Percentiles rank a stretch among this genome's conserved stretches.
Evolutionary conservation across 1,284 basidiomycete genomes (phyloP).

Genomic region (Sporisorium scitamineum): DNA sequence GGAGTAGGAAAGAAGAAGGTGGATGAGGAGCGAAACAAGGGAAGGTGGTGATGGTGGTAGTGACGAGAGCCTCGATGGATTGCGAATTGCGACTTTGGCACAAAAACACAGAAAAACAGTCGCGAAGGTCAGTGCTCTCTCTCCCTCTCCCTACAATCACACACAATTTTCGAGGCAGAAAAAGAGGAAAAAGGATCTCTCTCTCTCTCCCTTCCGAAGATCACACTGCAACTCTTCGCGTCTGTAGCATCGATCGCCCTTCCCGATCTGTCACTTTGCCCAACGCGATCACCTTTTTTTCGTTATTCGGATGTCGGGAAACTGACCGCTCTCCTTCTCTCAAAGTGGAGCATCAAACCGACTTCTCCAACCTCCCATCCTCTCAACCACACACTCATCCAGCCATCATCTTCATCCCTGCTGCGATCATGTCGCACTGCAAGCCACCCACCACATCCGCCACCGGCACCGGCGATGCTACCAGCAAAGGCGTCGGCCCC

Average conservation of each 20-base stretch:
- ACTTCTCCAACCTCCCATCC: not conserved
- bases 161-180: too few species aligned
- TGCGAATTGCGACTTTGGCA: not conserved
- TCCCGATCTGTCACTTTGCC: not conserved
- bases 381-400: not conserved
- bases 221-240: conserved; percentile 5
- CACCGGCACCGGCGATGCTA: not conserved
- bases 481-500: conserved; percentile 56
- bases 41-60: conserved; percentile 7
- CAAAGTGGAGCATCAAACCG: not conserved
- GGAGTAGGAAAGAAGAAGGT: not conserved
- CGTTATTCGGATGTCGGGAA: not conserved
- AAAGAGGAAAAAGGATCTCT: not conserved
- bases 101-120: conserved; percentile 3
- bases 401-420: not conserved
- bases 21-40: not conserved
- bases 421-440: conserved; percentile 23
- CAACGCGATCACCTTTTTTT: conserved; percentile 2
- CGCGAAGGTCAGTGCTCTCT: conserved; percentile 19
- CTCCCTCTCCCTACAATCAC: conserved; percentile 7
- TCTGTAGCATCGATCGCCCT: not conserved
- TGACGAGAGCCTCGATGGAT: conserved; percentile 1
- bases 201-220: conserved; percentile 7
- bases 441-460: conserved; percentile 10
- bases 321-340: not conserved